Conservation (phyloP, 306 rosid species). For the Cicer chorassanicum region DNA sequence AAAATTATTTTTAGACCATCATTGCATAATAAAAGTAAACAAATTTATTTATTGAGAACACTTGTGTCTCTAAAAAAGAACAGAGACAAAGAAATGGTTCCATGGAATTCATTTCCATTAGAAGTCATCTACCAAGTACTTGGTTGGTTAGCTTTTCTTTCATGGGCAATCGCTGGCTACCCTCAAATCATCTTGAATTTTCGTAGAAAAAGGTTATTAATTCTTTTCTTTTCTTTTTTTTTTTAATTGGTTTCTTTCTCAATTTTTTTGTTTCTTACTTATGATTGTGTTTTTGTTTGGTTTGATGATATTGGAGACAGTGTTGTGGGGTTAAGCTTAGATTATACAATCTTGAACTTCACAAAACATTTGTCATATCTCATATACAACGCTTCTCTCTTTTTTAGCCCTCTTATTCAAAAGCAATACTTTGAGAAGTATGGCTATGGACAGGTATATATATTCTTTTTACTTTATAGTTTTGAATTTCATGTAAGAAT, state of each 20-base stretch:
- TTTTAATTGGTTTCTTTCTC: neutral
- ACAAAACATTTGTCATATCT: slow-evolving; percentile 76
- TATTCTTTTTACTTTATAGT: neutral
- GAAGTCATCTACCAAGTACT: slow-evolving; percentile 58
- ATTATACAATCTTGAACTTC: slow-evolving; percentile 70
- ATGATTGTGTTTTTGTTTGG: neutral
- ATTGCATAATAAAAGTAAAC: too few relatives aligned
- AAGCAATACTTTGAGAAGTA: slow-evolving; percentile 71
- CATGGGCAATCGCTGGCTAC: slow-evolving; percentile 65
- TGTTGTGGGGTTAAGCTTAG: slow-evolving; percentile 86
- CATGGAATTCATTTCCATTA: slow-evolving; percentile 79
- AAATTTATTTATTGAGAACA: neutral
- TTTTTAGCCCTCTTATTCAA: slow-evolving; percentile 73
- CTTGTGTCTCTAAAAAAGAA: neutral
- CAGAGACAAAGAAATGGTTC: slow-evolving; percentile 50
- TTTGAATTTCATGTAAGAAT: neutral
- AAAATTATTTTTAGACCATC: too few relatives aligned
- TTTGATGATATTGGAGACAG: slow-evolving; percentile 43
- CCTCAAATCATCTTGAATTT: slow-evolving; percentile 83
- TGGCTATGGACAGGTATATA: slow-evolving; percentile 66
- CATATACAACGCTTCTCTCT: slow-evolving; percentile 80
- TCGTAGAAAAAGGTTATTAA: slow-evolving; percentile 69
- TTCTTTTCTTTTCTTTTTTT: neutral
- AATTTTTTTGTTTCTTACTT: neutral
- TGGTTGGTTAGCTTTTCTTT: slow-evolving; percentile 75